phyloP scores from a whole-genome alignment of 306 rosid genomes.

The Cucurbita moschata region DNA sequence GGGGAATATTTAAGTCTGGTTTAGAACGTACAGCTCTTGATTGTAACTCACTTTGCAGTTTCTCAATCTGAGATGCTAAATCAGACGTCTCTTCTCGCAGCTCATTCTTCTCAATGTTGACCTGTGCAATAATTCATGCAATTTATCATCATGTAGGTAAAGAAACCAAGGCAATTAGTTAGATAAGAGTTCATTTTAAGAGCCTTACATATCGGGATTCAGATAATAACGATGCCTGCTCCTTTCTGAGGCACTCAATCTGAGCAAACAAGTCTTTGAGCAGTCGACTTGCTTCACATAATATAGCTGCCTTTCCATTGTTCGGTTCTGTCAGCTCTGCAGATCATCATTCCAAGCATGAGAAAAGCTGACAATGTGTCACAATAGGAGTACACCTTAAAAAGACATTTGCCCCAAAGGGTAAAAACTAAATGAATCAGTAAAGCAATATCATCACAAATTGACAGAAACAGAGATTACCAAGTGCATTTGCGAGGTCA shows the following conservation, averaged over 20 bases:
- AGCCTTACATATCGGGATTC: slow-evolving; percentile 66
- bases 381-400: not conserved
- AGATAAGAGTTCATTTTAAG: not conserved
- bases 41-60: slow-evolving; percentile 49
- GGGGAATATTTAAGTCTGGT: slow-evolving; percentile 62
- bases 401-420: not conserved
- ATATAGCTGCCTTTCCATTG: slow-evolving; percentile 57
- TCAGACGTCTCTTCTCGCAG: slow-evolving; percentile 59
- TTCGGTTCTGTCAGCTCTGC: slow-evolving; percentile 47
- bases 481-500: slow-evolving; percentile 64
- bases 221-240: slow-evolving; percentile 41
- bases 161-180: not conserved
- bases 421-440: not conserved
- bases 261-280: slow-evolving; percentile 53
- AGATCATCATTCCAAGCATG: not conserved
- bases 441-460: not conserved
- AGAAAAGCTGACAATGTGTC: not conserved
- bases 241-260: slow-evolving; percentile 54
- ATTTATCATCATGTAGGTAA: not conserved
- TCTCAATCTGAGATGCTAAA: slow-evolving; percentile 52
- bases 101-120: slow-evolving; percentile 60
- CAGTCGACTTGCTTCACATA: slow-evolving; percentile 48
- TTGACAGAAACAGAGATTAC: slow-evolving; percentile 22
- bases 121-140: slow-evolving; percentile 28
- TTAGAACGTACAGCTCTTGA: slow-evolving; percentile 38